A percentile compares a stretch with the other conserved stretches of the same genome.
phyloP scores from a whole-genome alignment of 2,329 filamentous ascomycete genomes.

The Aspergillus texensis region DNA sequence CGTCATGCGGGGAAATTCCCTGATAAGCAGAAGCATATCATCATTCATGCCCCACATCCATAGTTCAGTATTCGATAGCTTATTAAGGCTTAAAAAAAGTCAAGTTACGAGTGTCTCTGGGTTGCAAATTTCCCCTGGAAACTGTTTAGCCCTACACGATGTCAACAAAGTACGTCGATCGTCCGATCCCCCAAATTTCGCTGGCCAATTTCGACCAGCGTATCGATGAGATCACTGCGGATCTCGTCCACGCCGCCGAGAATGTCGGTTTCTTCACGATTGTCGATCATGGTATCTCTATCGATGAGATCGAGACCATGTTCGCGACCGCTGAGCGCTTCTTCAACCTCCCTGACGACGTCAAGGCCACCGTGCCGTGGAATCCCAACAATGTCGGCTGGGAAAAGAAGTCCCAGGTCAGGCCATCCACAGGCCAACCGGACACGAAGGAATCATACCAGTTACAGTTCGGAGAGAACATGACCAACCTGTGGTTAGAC shows the following conservation, averaged over 20 bases:
- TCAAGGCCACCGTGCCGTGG: slow-evolving; percentile 60
- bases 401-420: slow-evolving; percentile 62
- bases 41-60: background rate
- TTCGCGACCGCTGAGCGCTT: slow-evolving; percentile 56
- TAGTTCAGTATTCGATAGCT: background rate
- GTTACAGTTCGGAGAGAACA: slow-evolving; percentile 61
- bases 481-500: slow-evolving; percentile 56
- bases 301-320: slow-evolving; percentile 53
- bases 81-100: background rate
- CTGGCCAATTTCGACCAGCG: slow-evolving; percentile 56
- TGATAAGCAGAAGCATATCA: background rate
- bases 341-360: slow-evolving; percentile 55
- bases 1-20: background rate
- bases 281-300: slow-evolving; percentile 57
- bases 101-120: background rate
- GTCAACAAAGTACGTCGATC: slow-evolving; percentile 44
- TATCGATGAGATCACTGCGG: slow-evolving; percentile 55
- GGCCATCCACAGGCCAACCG: slow-evolving; percentile 60
- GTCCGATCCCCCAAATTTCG: slow-evolving; percentile 56
- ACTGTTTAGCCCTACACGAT: background rate
- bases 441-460: slow-evolving; percentile 67
- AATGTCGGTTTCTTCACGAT: slow-evolving; percentile 64
- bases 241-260: slow-evolving; percentile 59
- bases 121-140: no score
- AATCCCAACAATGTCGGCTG: slow-evolving; percentile 61